Conservation (phyloP, 1,284 basidiomycete genomes). For the Ustilago crameri region DNA sequence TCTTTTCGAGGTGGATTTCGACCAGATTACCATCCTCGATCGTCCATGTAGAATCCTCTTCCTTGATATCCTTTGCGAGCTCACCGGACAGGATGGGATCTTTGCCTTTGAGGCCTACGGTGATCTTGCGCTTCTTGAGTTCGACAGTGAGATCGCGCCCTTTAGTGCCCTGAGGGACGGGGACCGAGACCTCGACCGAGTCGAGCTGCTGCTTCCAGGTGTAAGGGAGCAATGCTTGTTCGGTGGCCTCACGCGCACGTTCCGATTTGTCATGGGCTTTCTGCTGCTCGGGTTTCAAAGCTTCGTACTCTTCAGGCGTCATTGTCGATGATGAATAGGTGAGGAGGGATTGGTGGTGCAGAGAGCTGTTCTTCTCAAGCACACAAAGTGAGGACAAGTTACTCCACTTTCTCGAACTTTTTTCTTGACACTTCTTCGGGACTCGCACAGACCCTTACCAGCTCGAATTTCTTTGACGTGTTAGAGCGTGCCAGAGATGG, state of each 20-base stretch:
- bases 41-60: conserved; percentile 98
- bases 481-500: conserved; percentile 2
- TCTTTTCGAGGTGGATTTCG: conserved; percentile 85
- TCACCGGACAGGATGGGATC: conserved; percentile 83
- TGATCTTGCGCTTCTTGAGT: conserved; percentile 83
- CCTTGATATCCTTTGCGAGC: conserved; percentile 89
- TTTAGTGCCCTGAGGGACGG: conserved; percentile 86
- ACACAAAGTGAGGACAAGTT: not conserved
- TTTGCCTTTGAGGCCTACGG: conserved; percentile 84
- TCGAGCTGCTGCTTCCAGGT: conserved; percentile 89
- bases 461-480: not conserved
- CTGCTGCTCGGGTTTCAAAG: conserved; percentile 80
- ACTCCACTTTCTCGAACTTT: conserved; percentile 12
- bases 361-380: not conserved
- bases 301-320: conserved; percentile 77
- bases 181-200: conserved; percentile 84
- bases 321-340: conserved; percentile 69
- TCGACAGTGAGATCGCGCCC: conserved; percentile 80
- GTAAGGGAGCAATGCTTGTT: conserved; percentile 91
- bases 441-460: not conserved
- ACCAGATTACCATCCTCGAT: conserved; percentile 83
- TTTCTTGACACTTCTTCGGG: conserved; percentile 13
- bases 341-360: not conserved
- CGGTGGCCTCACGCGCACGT: conserved; percentile 77
- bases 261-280: conserved; percentile 78